Percentiles rank a stretch among this genome's conserved stretches.
Conservation (phyloP, 2,329 filamentous ascomycete species). For the Lasiodiplodia theobromae region DNA sequence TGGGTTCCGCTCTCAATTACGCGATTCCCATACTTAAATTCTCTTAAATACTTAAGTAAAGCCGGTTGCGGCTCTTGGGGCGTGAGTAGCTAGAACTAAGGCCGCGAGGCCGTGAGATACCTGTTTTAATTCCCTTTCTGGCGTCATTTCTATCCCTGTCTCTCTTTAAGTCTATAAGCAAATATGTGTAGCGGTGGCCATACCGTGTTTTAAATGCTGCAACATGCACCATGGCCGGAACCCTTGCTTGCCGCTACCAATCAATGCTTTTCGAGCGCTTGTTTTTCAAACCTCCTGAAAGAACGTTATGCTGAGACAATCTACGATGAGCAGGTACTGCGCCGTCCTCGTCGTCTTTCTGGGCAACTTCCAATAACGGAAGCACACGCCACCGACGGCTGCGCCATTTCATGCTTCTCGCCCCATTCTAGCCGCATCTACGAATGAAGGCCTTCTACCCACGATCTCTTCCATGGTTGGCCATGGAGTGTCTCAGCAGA, state of each 20-base stretch:
- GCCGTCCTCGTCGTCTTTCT: conserved; percentile 31
- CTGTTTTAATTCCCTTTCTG: not conserved
- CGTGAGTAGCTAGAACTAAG: not conserved
- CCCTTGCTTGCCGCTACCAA: not conserved
- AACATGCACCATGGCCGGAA: not conserved
- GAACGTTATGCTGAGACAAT: not conserved
- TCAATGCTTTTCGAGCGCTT: not conserved
- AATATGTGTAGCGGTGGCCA: not conserved
- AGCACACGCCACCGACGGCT: not conserved
- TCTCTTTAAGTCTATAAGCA: not conserved
- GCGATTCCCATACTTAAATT: not conserved
- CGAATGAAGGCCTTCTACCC: not conserved
- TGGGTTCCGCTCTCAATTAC: not conserved
- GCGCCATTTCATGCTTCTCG: not conserved
- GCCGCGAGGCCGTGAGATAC: not conserved
- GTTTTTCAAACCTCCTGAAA: not conserved
- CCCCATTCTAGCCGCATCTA: too few relatives aligned
- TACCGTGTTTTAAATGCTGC: not conserved
- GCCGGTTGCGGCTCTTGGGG: not conserved
- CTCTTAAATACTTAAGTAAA: not conserved
- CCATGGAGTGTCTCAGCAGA: not conserved
- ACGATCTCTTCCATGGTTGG: not conserved
- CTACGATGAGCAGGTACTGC: conserved; percentile 18
- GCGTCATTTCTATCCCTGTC: not conserved
- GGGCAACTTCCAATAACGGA: conserved; percentile 25